Conservation (phyloP, 2,329 filamentous ascomycete species). For the Fusarium odoratissimum region DNA sequence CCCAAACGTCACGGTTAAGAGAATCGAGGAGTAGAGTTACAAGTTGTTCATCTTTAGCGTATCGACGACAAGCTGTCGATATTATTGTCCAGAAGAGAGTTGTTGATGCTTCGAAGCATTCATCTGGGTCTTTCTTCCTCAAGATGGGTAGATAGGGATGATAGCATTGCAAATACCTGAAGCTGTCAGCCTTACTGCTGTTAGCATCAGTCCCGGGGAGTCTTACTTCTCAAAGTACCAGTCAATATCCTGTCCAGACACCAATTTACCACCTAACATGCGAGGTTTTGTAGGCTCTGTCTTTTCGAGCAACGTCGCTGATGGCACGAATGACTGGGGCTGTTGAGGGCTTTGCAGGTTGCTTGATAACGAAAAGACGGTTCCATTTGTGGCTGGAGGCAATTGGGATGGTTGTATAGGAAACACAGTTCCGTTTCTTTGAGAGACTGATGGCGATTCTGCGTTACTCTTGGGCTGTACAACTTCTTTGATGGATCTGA, state of each 20-base stretch:
- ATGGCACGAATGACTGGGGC: conserved; percentile 4
- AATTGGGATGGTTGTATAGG: conserved; percentile 28
- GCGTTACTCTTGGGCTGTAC: conserved; percentile 50
- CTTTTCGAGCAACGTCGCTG: conserved; percentile 30
- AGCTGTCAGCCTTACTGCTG: neutral
- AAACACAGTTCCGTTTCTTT: conserved; percentile 41
- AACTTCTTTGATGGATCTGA: conserved; percentile 65
- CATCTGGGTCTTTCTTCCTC: conserved; percentile 61
- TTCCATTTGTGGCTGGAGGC: conserved; percentile 9
- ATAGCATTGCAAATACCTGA: conserved; percentile 63
- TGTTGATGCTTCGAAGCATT: conserved; percentile 59
- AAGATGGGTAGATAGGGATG: conserved; percentile 66
- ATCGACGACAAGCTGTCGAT: conserved; percentile 61
- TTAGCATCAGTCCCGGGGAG: neutral
- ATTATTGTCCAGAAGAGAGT: conserved; percentile 68
- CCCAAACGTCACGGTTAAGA: conserved; percentile 59
- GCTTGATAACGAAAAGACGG: conserved; percentile 14
- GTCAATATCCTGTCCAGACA: conserved; percentile 65
- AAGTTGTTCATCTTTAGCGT: conserved; percentile 56
- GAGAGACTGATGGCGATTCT: conserved; percentile 45
- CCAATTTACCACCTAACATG: conserved; percentile 59
- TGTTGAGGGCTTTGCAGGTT: conserved; percentile 9
- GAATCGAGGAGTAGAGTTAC: conserved; percentile 60
- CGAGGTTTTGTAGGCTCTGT: conserved; percentile 53
- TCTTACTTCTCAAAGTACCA: conserved; percentile 66